These are phyloP conservation scores for Diplosphaera chodatii DNA, from an alignment of 139 green algal genomes.

Conservation along the genomic window DNA sequence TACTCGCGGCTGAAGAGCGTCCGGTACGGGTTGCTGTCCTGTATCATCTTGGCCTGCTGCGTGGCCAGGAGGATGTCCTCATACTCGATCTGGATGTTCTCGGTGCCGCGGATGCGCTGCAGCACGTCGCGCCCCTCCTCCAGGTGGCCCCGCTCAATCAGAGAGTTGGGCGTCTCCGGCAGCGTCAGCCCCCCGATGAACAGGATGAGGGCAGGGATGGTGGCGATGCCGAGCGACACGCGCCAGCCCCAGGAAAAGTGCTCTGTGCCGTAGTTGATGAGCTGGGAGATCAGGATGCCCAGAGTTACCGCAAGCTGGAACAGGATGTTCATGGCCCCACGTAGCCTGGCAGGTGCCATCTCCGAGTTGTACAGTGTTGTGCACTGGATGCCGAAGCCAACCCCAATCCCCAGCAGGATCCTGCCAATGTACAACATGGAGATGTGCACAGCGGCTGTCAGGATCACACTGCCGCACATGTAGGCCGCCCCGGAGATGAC, in stretches of 20 bases:
- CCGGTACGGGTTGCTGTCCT: conserved; percentile 14
- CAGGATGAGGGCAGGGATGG: conserved; percentile 18
- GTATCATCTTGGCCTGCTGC: neutral
- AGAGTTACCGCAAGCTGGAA: conserved; percentile 34
- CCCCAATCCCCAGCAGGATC: conserved; percentile 63
- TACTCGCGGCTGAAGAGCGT: conserved; percentile 15
- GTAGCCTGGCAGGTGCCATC: conserved; percentile 34
- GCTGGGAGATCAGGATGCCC: conserved; percentile 18
- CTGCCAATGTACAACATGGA: conserved; percentile 67
- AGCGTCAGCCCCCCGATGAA: conserved; percentile 44
- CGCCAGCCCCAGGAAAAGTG: conserved; percentile 18
- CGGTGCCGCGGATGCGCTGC: conserved; percentile 29
- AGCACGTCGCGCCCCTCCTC: conserved; percentile 43
- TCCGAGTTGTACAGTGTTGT: conserved; percentile 39
- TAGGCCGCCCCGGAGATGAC: neutral
- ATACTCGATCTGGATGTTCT: conserved; percentile 7
- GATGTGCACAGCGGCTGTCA: conserved; percentile 33
- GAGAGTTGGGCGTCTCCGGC: conserved; percentile 70
- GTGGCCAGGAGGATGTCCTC: neutral
- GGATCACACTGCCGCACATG: neutral
- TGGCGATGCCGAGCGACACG: conserved; percentile 18
- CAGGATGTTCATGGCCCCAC: conserved; percentile 44
- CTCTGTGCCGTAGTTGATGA: conserved; percentile 25
- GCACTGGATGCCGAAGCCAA: conserved; percentile 53
- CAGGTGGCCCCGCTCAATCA: conserved; percentile 50